Evolutionary conservation across 106 monocot genomes (phyloP), one percentile per base, ranked within the genome.

Genomic region (Acorus gramineus): DNA sequence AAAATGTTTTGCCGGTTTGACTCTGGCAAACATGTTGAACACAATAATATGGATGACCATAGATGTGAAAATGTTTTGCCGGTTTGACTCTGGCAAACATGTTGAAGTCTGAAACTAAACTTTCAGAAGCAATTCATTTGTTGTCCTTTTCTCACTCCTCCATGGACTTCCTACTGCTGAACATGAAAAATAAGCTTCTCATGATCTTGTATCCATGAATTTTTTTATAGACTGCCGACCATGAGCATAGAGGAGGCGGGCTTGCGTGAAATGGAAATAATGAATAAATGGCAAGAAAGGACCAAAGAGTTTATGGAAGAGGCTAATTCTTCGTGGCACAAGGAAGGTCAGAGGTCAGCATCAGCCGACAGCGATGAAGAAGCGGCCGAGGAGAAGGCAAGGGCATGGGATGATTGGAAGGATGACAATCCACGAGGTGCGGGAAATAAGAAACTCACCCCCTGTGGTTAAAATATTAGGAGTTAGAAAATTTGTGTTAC

Each of bases 181-280:
- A 28, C 28, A 28, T 28, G 28, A 28, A 28, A 28, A 28, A 28
- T 28, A 28, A 28, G 28, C 28, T 28, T 28, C 28, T 28, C 28
- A 28, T 28, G 28, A 28, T 28, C 28, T 28, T 1, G 1, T 28
- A 28, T 28, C 28, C 0, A 28, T 13, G 8, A 9, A 6, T 56
- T 47, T n/a, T 28, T 62, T 63, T 42, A 46, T 68, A 95, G 95
- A 67, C 44, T 96, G 43, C 96, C 96, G 6, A 91, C 85, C 14
- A 96, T 96, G 96, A 96, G 96, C 78, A 96, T 96, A 58, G 96
- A 96, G 76, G 90, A 91, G 74, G 96, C 96, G 13, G 96, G 96
- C 6, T 67, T 96, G 49, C 71, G 72, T n/a, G 96, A 96, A 71
- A 96, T 96, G 96, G 81, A 96, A 74, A 91, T 96, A 59, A 96